A percentile compares a stretch with the other conserved stretches of the same genome.
Evolutionary conservation across 2,329 filamentous ascomycete genomes (phyloP).

Genomic region (Alternaria triticimaculans): DNA sequence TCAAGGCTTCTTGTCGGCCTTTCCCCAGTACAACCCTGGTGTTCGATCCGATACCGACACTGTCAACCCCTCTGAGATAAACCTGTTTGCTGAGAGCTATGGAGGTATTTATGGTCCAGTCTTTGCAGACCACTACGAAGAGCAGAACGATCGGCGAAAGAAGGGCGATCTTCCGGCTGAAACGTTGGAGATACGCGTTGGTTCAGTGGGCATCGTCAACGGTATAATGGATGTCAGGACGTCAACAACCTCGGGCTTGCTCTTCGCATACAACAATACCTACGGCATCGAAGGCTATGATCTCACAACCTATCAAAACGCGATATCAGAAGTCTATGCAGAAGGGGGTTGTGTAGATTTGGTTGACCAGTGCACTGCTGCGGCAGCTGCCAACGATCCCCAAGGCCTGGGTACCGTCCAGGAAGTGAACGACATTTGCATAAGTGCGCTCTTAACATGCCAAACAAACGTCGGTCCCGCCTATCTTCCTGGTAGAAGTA

Average conservation of each 20-base stretch:
- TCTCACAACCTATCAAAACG: constrained; percentile 57
- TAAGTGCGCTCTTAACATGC: constrained; percentile 22
- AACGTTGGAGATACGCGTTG: constrained; percentile 66
- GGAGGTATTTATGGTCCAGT: constrained; percentile 73
- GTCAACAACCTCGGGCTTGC: constrained; percentile 64
- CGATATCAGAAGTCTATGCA: constrained; percentile 55
- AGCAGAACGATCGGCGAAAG: constrained; percentile 66
- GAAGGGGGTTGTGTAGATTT: constrained; percentile 60
- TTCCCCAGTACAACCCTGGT: constrained; percentile 65
- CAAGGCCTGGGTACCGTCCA: constrained; percentile 42
- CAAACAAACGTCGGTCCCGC: constrained; percentile 28
- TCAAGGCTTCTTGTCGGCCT: constrained; percentile 65
- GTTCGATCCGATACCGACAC: constrained; percentile 44
- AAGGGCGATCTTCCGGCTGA: constrained; percentile 58
- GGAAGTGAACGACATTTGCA: constrained; percentile 33
- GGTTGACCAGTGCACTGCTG: constrained; percentile 44
- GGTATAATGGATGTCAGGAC: constrained; percentile 71
- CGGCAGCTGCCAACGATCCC: constrained; percentile 39
- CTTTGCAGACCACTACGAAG: constrained; percentile 64
- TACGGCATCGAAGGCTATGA: constrained; percentile 68
- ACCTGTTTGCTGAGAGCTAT: constrained; percentile 73
- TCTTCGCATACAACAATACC: constrained; percentile 68
- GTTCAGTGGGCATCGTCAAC: constrained; percentile 73
- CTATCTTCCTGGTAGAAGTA: constrained; percentile 32
- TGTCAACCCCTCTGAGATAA: constrained; percentile 61